These are phyloP conservation scores for Trichoderma sp. DNA, from an alignment of 2,329 filamentous ascomycete species.

Conservation along the genomic window DNA sequence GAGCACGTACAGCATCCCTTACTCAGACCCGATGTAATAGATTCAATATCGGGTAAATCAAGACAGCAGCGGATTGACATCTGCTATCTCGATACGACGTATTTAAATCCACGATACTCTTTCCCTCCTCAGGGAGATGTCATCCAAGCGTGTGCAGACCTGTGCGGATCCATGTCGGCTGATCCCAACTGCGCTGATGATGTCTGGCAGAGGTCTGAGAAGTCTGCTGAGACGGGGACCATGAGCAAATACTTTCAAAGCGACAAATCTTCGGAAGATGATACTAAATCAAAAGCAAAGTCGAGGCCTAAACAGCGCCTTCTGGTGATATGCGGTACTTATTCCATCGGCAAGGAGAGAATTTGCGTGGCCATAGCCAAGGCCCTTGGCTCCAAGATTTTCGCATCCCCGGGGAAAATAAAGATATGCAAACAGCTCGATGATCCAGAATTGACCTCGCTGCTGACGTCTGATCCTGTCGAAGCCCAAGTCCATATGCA, in stretches of 20 bases:
- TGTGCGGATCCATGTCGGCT: slow-evolving; percentile 76
- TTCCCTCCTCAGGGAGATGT: slow-evolving; percentile 90
- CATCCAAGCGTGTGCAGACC: slow-evolving; percentile 79
- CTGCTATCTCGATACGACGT: slow-evolving; percentile 96
- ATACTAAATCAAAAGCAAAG: slow-evolving; percentile 30
- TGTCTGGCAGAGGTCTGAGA: slow-evolving; percentile 46
- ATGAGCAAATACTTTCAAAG: slow-evolving; percentile 55
- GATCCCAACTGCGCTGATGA: slow-evolving; percentile 53
- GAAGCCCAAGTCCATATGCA: slow-evolving; percentile 98
- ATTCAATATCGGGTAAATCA: slow-evolving; percentile 66
- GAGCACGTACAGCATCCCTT: slow-evolving; percentile 80
- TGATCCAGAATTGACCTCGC: slow-evolving; percentile 73
- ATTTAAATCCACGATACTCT: slow-evolving; percentile 90
- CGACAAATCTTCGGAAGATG: slow-evolving; percentile 31
- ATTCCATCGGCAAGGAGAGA: slow-evolving; percentile 96
- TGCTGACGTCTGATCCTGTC: slow-evolving; percentile 75
- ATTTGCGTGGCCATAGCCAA: slow-evolving; percentile 91
- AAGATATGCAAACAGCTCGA: slow-evolving; percentile 81
- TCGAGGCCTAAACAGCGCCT: slow-evolving; percentile 55
- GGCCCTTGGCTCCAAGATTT: slow-evolving; percentile 85
- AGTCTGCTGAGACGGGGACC: slow-evolving; percentile 41
- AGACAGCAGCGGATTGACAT: slow-evolving; percentile 87
- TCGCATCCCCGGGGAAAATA: slow-evolving; percentile 77
- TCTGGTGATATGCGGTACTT: slow-evolving; percentile 91
- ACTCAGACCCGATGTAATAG: slow-evolving; percentile 70